Conservation (phyloP, 75 land plant species). For the Pseudotsuga menziesii region DNA sequence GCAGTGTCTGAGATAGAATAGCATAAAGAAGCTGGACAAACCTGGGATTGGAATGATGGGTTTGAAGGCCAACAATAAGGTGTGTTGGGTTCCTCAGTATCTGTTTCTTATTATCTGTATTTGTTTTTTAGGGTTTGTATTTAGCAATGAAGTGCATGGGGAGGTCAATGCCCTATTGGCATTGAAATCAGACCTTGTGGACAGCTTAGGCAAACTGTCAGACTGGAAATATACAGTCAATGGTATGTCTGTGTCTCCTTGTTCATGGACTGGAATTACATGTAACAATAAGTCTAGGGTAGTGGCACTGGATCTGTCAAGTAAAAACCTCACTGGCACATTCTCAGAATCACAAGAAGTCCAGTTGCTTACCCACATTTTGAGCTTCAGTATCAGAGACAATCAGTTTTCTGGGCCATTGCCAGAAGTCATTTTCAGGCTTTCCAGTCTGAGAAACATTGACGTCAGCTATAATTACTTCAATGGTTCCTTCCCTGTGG, state of each 20-base stretch:
- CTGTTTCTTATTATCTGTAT: neutral
- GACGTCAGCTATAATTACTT: slow-evolving; percentile 66
- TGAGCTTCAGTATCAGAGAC: slow-evolving; percentile 51
- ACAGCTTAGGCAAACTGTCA: slow-evolving; percentile 25
- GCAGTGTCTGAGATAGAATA: neutral
- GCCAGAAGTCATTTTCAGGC: slow-evolving; percentile 35
- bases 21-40: neutral
- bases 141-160: neutral
- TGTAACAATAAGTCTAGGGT: slow-evolving; percentile 32
- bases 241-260: slow-evolving; percentile 9
- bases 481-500: slow-evolving; percentile 40
- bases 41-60: neutral
- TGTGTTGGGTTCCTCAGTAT: slow-evolving; percentile 4
- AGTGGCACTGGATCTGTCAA: slow-evolving; percentile 43
- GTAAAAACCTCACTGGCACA: slow-evolving; percentile 39
- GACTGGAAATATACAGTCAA: slow-evolving; percentile 31
- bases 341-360: slow-evolving; percentile 15
- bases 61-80: neutral
- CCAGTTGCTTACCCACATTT: slow-evolving; percentile 26
- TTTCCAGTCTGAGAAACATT: slow-evolving; percentile 29
- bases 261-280: slow-evolving; percentile 50
- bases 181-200: slow-evolving; percentile 35
- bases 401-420: slow-evolving; percentile 55
- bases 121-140: neutral
- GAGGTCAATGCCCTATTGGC: slow-evolving; percentile 30